Percentiles rank a stretch among this genome's conserved stretches.
phyloP scores from a whole-genome alignment of 768 basidiomycete genomes.

The Tricholoma terreum region DNA sequence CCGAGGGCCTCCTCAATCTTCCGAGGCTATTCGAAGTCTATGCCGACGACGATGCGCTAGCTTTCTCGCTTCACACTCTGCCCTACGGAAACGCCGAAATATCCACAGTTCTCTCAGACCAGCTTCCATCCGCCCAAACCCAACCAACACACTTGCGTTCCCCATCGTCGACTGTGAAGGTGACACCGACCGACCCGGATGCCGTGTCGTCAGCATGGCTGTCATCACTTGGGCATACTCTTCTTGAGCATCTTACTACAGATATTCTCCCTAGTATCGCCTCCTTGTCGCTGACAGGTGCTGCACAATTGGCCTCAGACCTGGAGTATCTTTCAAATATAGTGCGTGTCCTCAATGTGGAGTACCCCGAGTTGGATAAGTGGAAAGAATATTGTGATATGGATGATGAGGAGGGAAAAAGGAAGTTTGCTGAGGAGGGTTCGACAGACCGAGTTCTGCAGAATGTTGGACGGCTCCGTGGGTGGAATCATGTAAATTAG shows the following conservation, averaged over 20 bases:
- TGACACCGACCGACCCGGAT: constrained; percentile 59
- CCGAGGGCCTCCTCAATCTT: constrained; percentile 92
- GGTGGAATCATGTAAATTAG: constrained; percentile 23
- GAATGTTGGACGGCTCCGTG: constrained; percentile 30
- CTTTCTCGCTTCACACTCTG: constrained; percentile 82
- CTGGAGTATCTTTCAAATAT: constrained; percentile 90
- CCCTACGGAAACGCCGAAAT: constrained; percentile 64
- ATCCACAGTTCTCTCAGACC: constrained; percentile 45
- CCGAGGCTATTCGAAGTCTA: constrained; percentile 94
- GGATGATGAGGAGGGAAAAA: constrained; percentile 49
- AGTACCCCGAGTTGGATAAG: constrained; percentile 70
- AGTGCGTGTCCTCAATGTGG: constrained; percentile 85
- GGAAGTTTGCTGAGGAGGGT: constrained; percentile 25
- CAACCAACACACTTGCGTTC: constrained; percentile 38
- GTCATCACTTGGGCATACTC: constrained; percentile 79
- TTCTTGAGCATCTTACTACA: constrained; percentile 69
- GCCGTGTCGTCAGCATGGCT: constrained; percentile 90
- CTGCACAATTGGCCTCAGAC: constrained; percentile 83
- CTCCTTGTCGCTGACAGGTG: constrained; percentile 59
- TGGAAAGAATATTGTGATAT: constrained; percentile 75
- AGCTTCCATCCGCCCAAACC: constrained; percentile 18
- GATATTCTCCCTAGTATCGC: constrained; percentile 71
- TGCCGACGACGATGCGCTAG: constrained; percentile 85
- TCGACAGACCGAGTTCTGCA: constrained; percentile 32
- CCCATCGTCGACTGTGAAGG: constrained; percentile 36